Evolutionary conservation across 306 rosid genomes (phyloP).

Genomic region (Clitoria ternatea): DNA sequence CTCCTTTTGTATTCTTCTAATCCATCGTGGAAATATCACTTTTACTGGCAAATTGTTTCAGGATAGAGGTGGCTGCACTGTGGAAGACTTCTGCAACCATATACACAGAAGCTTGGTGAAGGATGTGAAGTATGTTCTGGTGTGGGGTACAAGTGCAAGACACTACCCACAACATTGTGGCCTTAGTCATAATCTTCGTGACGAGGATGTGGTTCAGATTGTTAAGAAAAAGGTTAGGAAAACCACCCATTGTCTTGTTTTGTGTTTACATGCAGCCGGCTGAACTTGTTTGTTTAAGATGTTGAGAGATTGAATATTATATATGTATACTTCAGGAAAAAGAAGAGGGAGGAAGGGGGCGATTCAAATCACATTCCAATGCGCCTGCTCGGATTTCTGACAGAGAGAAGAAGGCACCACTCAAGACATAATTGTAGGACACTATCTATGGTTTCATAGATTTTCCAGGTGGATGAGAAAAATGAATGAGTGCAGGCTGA

Average conservation of each 20-base stretch:
- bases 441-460: slow-evolving; percentile 5
- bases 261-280: neutral
- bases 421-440: slow-evolving; percentile 48
- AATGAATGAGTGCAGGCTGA: slow-evolving; percentile 6
- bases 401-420: slow-evolving; percentile 97
- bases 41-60: slow-evolving; percentile 34
- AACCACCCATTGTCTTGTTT: neutral
- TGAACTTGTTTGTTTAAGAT: neutral
- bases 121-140: slow-evolving; percentile 97
- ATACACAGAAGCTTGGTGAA: slow-evolving; percentile 92
- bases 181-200: slow-evolving; percentile 67
- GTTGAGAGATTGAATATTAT: slow-evolving; percentile 13
- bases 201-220: slow-evolving; percentile 96
- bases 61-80: slow-evolving; percentile 99
- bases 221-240: slow-evolving; percentile 93
- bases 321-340: slow-evolving; percentile 54
- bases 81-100: slow-evolving; percentile 96
- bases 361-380: slow-evolving; percentile 88
- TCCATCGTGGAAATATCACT: neutral
- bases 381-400: slow-evolving; percentile 94
- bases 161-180: slow-evolving; percentile 98
- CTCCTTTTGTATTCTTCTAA: neutral
- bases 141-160: slow-evolving; percentile 93
- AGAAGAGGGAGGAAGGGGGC: slow-evolving; percentile 93
- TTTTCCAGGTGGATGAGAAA: slow-evolving; percentile 23